Base-by-base conservation (phyloP, 192 early-diverging fungal species). In the Coemansia sp. region DNA sequence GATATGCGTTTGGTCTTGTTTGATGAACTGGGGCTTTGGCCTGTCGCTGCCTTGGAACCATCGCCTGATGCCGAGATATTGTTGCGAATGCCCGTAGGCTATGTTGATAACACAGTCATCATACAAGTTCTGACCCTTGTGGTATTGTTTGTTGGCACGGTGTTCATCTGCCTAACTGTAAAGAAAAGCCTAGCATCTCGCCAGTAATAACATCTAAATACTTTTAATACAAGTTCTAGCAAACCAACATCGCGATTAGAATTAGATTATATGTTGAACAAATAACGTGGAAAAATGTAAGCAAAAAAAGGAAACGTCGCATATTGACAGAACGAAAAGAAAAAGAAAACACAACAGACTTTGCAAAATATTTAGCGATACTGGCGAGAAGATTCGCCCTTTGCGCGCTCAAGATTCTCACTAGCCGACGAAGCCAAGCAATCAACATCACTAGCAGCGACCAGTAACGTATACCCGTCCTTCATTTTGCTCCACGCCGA, bases 381-480 rank as follows among this genome's bases (percentile, higher is more conserved):
- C 15, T 50, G 59, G 19, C 73, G 80, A 12, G 60, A 19, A 19
- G 37, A 19, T 17, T 68, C 76, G 37, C 73, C 70, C 39, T 70
- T 70, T 9, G 80, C 80, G 17, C 73, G 80, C 14, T 75, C 69
- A 37, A 84, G 73, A 23, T 79, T 84, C 8, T 84, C 82, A 6
- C 68, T 38, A 10, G 82, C 73, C 27, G 82, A 78, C 25, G 68
- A 65, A n/a, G 68, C 45, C 53, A 84, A 64, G 37, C 77, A 78
- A 17, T 74, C 74, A 17, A 79, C 69, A 37, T 84, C 82, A 55
- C 63, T 74, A 21, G 77, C 82, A 41, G 82, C 82, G n/a, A 84
- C 82, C 19, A 84, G 59, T 53, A 84, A 12, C 5, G 74, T 76
- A 46, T 79, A 84, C 4, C 82, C 77, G 21, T 72, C 70, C 21